phyloP scores from a whole-genome alignment of 306 rosid genomes.

The Crotalaria pallida region DNA sequence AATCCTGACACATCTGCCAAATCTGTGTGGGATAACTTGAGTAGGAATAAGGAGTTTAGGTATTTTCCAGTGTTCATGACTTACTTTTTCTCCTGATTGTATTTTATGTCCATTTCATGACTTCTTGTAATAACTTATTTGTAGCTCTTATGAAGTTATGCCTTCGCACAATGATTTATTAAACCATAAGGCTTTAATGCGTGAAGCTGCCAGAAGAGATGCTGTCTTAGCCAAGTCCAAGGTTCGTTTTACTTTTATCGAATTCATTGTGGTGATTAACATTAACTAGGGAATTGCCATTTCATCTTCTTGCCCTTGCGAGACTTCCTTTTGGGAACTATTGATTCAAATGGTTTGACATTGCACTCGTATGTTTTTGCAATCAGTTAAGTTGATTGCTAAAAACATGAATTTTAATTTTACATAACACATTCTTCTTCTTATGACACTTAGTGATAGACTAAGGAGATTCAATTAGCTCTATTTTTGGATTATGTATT shows the following conservation, averaged over 20 bases:
- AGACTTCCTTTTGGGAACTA: not conserved
- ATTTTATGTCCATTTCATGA: not conserved
- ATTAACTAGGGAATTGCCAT: conserved; percentile 12
- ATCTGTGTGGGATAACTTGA: conserved; percentile 64
- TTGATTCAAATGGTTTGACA: conserved; percentile 17
- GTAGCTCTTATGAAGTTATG: conserved; percentile 52
- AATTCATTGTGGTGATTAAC: conserved; percentile 8
- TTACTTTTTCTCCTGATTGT: not conserved
- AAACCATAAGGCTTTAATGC: conserved; percentile 25
- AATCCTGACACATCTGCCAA: conserved; percentile 56
- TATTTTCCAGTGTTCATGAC: conserved; percentile 10
- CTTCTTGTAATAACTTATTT: not conserved
- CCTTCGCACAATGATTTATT: conserved; percentile 32
- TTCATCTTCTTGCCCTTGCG: not conserved
- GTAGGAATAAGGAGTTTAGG: conserved; percentile 68
- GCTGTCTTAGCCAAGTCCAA: conserved; percentile 41
- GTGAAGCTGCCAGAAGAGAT: conserved; percentile 38
- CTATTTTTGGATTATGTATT: not conserved
- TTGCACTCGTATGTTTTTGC: not conserved
- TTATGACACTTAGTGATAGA: conserved; percentile 3
- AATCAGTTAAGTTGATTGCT: not conserved
- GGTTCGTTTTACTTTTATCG: conserved; percentile 40
- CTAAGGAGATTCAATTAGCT: not conserved
- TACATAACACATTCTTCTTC: not conserved
- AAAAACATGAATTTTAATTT: not conserved